Evolutionary conservation across 345 rosid species (phyloP).

Genomic region (Brassica nigra): DNA sequence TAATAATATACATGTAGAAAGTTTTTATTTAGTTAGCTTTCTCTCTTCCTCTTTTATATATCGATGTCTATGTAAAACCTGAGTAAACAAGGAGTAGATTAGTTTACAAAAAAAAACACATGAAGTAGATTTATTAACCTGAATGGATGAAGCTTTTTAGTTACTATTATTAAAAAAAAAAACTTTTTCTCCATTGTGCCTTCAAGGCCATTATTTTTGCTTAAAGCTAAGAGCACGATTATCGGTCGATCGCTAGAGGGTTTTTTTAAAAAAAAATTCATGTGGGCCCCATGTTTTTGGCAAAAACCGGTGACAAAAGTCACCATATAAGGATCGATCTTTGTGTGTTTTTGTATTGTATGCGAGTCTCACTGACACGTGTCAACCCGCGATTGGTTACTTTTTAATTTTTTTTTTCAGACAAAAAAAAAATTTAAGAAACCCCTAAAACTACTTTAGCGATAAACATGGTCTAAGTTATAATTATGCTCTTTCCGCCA

Average conservation of each 20-base stretch:
- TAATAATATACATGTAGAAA: background rate
- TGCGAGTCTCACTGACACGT: too few species aligned
- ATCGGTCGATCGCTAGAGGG: too few species aligned
- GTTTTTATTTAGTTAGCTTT: background rate
- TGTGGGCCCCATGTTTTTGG: too few species aligned
- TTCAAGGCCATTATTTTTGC: constrained; percentile 31
- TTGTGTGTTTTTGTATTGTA: too few species aligned
- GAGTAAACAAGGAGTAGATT: background rate
- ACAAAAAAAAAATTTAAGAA: too few species aligned
- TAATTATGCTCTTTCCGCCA: constrained; percentile 42
- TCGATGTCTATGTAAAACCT: background rate
- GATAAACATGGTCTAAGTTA: background rate
- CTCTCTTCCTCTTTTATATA: background rate
- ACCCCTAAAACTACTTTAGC: too few species aligned
- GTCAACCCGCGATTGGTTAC: too few species aligned
- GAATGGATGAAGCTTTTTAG: background rate
- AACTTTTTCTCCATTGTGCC: constrained; percentile 9
- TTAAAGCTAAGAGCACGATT: constrained; percentile 17
- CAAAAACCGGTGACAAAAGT: too few species aligned
- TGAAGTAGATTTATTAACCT: background rate
- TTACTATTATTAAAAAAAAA: constrained; percentile 16
- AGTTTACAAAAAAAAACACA: too few species aligned
- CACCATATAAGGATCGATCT: too few species aligned
- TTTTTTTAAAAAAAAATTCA: too few species aligned
- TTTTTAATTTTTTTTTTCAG: too few species aligned